A percentile compares a stretch with the other conserved stretches of the same genome.
Conservation (phyloP, 495 filamentous ascomycete species). For the Acidomyces sp. region DNA sequence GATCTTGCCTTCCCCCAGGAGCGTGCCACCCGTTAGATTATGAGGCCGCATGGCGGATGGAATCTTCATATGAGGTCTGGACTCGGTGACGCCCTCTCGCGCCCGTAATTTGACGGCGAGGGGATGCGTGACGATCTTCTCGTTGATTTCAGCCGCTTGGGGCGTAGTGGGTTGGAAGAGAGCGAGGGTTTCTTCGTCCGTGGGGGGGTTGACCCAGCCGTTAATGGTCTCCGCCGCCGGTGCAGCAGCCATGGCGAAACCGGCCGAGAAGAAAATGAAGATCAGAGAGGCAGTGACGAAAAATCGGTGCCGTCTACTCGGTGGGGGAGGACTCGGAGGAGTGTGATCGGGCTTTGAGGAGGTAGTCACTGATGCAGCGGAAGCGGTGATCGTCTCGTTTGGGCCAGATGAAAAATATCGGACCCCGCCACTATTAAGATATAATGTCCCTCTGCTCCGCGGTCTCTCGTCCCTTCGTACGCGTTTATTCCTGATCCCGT, state of each 20-base stretch:
- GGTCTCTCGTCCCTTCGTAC: neutral
- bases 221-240: conserved; percentile 35
- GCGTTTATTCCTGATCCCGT: neutral
- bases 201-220: conserved; percentile 33
- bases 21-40: conserved; percentile 71
- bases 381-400: neutral
- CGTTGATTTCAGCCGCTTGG: conserved; percentile 49
- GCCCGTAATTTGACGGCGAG: conserved; percentile 51
- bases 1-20: conserved; percentile 62
- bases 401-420: too few relatives aligned
- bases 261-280: conserved; percentile 36
- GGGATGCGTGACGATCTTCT: conserved; percentile 62
- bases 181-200: conserved; percentile 59
- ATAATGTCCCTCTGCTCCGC: neutral
- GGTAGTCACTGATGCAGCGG: neutral
- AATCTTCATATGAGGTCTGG: conserved; percentile 78
- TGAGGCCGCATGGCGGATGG: conserved; percentile 49
- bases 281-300: conserved; percentile 20
- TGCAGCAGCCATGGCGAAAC: conserved; percentile 41
- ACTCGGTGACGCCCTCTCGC: conserved; percentile 56
- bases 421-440: neutral
- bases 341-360: neutral
- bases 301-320: conserved; percentile 6
- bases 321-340: conserved; percentile 2
- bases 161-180: conserved; percentile 53